Base-by-base conservation (phyloP, 2,329 filamentous ascomycete species). In the Didymella keratinophila region DNA sequence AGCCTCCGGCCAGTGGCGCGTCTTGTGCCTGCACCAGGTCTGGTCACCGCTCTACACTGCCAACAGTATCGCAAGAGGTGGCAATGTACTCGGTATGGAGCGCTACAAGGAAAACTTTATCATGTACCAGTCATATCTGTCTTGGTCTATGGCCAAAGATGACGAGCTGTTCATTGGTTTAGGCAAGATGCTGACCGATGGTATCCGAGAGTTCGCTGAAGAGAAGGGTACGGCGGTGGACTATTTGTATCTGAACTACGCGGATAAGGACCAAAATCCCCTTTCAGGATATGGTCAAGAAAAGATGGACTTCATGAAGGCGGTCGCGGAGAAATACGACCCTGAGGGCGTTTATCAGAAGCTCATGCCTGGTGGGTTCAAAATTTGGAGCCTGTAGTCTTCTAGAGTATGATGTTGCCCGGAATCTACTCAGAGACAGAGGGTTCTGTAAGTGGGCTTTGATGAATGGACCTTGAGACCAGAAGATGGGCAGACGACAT, bases 61-160 rank as follows among this genome's bases (percentile, higher is more conserved):
- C 3, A 55, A 64, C 46, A 64, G 61, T 43, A 53, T 61, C 10
- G 68, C 69, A 37, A 72, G 68, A 44, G 75, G 79, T 50, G 77
- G 75, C 50, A 78, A 77, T 61, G 75, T 80, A 49, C 68, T 80
- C 39, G 75, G 74, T 1, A 67, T 80, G 18, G 52, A 60, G 28
- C 57, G 52, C 28, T 60, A 52, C 9, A 44, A 3, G 1, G 52
- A 60, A 16, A 52, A 56, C 23, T 64, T 64, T n/a, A 58, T 61
- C 18, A 59, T 64, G 55, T 64, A 64, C n/a, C 58, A 64, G 50
- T 59, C 58, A 3, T 61, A 64, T 18, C 56, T 64, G 2, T 57
- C 49, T 23, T 63, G 61, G 61, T 61, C 58, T 2, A 58, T 60
- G 30, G 39, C 49, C 23, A 55, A 64, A 18, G 58, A 64, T 14